A percentile compares a stretch with the other conserved stretches of the same genome.
These are phyloP conservation scores for Anaeromyces robustus DNA, from an alignment of 192 early-diverging fungal species.

Conservation along the genomic window DNA sequence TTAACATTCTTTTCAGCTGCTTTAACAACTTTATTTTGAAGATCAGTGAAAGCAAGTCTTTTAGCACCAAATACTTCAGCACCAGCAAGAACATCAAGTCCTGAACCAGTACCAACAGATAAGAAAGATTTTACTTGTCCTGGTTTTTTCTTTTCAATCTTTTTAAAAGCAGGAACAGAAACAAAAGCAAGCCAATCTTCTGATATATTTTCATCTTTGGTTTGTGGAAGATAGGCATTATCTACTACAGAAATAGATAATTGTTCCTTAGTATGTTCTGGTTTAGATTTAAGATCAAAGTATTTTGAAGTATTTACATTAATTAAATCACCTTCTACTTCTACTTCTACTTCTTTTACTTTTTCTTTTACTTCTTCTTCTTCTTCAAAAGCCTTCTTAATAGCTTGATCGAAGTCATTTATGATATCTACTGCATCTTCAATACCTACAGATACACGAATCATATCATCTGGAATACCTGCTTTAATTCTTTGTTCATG, in stretches of 20 bases:
- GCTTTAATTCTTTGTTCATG: background rate
- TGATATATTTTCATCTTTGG: background rate
- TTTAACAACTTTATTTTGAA: background rate
- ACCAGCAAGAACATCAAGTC: background rate
- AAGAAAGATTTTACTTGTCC: background rate
- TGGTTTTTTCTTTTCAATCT: background rate
- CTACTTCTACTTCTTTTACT: background rate
- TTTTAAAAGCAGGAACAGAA: background rate
- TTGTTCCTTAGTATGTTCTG: background rate
- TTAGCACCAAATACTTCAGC: background rate
- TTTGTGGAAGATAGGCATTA: background rate
- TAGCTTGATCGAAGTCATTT: background rate
- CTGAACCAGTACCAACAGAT: background rate
- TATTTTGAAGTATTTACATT: background rate
- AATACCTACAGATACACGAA: background rate
- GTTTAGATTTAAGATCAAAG: background rate
- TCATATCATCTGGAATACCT: background rate
- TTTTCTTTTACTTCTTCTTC: too few species aligned
- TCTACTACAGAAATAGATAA: background rate
- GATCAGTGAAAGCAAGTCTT: background rate
- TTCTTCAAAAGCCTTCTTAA: background rate
- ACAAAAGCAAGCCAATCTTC: background rate
- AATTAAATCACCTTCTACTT: background rate
- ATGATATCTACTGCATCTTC: constrained; percentile 1
- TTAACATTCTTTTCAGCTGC: background rate